Evolutionary conservation across 768 basidiomycete species (phyloP).

Genomic region (Tephrocybe sp.): DNA sequence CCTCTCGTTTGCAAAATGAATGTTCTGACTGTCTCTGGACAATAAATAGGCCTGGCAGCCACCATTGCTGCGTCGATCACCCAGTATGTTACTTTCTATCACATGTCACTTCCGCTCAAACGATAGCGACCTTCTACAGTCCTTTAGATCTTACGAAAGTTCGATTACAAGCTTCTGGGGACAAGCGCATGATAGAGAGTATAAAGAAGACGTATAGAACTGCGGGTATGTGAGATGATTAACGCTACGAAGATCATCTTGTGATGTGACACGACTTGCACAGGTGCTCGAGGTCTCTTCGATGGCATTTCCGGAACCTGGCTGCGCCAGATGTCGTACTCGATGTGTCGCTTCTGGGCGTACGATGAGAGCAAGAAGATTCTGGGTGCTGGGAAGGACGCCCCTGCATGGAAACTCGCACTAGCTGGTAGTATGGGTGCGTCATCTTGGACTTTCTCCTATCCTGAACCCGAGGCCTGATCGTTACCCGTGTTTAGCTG

Average conservation of each 20-base stretch:
- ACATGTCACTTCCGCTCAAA: neutral
- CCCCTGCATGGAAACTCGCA: conserved; percentile 81
- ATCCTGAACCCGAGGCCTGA: neutral
- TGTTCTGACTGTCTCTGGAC: too few relatives aligned
- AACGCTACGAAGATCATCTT: neutral
- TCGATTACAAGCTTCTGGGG: conserved; percentile 87
- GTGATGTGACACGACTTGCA: conserved; percentile 27
- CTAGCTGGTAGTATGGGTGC: conserved; percentile 83
- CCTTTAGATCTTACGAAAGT: conserved; percentile 91
- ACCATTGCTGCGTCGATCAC: conserved; percentile 89
- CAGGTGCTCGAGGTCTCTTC: conserved; percentile 69
- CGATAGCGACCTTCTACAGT: conserved; percentile 32
- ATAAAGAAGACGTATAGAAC: conserved; percentile 81
- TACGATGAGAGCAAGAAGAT: conserved; percentile 90
- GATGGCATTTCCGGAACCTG: conserved; percentile 89
- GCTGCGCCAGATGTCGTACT: conserved; percentile 92
- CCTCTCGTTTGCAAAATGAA: too few relatives aligned
- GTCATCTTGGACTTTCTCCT: conserved; percentile 29
- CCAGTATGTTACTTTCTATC: conserved; percentile 51
- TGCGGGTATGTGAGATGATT: conserved; percentile 50
- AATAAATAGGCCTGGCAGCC: conserved; percentile 70
- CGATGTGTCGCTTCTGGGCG: conserved; percentile 90
- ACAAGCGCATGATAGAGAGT: conserved; percentile 87
- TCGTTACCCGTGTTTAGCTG: conserved; percentile 54
- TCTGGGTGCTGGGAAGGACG: conserved; percentile 68